A percentile compares a stretch with the other conserved stretches of the same genome.
Conservation (phyloP, 2,329 filamentous ascomycete species). For the Mariannaea elegans region DNA sequence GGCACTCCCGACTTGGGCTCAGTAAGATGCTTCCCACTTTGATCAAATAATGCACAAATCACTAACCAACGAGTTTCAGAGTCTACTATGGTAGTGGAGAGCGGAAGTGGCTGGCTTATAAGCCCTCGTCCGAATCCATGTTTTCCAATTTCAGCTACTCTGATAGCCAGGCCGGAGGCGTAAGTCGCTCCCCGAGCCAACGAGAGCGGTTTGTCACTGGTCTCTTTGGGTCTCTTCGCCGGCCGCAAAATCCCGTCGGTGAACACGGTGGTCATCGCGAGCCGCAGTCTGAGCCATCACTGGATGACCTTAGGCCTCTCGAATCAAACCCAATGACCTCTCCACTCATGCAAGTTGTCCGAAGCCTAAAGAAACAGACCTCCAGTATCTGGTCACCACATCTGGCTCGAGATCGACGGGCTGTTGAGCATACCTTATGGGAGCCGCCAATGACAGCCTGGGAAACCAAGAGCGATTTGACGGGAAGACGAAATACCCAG, state of each 20-base stretch:
- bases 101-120: slow-evolving; percentile 58
- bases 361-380: slow-evolving; percentile 56
- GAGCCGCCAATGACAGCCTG: slow-evolving; percentile 76
- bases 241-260: slow-evolving; percentile 48
- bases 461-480: slow-evolving; percentile 65
- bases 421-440: slow-evolving; percentile 71
- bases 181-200: slow-evolving; percentile 59
- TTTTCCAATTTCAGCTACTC: slow-evolving; percentile 55
- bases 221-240: slow-evolving; percentile 57
- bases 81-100: slow-evolving; percentile 78
- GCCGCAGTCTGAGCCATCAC: slow-evolving; percentile 43
- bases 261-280: slow-evolving; percentile 10
- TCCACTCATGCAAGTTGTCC: slow-evolving; percentile 33
- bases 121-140: slow-evolving; percentile 56
- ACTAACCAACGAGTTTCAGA: slow-evolving; percentile 45
- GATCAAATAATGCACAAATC: background rate
- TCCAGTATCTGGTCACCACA: slow-evolving; percentile 79
- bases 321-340: slow-evolving; percentile 38
- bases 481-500: slow-evolving; percentile 77
- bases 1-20: slow-evolving; percentile 64
- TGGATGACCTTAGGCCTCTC: slow-evolving; percentile 53
- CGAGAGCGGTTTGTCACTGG: slow-evolving; percentile 55
- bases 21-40: slow-evolving; percentile 42
- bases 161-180: slow-evolving; percentile 57
- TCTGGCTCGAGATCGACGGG: slow-evolving; percentile 69